Conservation (phyloP, 2,329 filamentous ascomycete species). For the Zasmidium citrigriseum region DNA sequence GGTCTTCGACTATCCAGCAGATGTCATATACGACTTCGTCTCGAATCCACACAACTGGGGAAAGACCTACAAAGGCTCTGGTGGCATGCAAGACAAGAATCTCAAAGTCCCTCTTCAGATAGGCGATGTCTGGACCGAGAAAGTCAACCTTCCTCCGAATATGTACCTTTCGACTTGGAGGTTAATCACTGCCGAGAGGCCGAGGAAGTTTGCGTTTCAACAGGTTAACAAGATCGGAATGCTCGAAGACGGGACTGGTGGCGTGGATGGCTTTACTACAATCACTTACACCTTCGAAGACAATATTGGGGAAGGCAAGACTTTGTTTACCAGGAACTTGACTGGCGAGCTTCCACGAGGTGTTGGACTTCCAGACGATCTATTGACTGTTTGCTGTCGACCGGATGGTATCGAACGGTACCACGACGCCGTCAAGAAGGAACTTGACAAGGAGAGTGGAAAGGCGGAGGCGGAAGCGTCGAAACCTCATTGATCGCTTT, state of each 20-base stretch:
- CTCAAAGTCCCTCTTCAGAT: constrained; percentile 6
- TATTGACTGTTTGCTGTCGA: constrained; percentile 12
- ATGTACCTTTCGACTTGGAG: constrained; percentile 14
- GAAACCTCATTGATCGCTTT: not conserved
- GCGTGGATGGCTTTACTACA: constrained; percentile 12
- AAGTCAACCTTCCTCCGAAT: constrained; percentile 13
- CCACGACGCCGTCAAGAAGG: constrained; percentile 15
- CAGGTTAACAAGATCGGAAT: constrained; percentile 14
- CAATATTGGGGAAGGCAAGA: constrained; percentile 15
- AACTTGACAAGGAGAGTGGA: constrained; percentile 13
- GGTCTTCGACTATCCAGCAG: constrained; percentile 6
- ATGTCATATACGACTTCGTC: constrained; percentile 10
- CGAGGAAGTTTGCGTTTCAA: constrained; percentile 13
- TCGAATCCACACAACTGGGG: constrained; percentile 9
- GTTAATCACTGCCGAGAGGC: constrained; percentile 11
- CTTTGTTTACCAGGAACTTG: constrained; percentile 16
- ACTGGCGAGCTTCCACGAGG: constrained; percentile 15
- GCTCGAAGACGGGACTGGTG: constrained; percentile 12
- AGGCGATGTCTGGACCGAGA: constrained; percentile 14
- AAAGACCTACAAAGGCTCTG: constrained; percentile 18
- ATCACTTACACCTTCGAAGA: constrained; percentile 19
- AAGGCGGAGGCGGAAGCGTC: no score
- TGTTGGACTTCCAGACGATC: constrained; percentile 11
- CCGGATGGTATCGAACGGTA: constrained; percentile 19
- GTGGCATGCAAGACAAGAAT: constrained; percentile 14